Conservation (phyloP, 805 yeast species). For the Jamesozyma gamospora region DNA sequence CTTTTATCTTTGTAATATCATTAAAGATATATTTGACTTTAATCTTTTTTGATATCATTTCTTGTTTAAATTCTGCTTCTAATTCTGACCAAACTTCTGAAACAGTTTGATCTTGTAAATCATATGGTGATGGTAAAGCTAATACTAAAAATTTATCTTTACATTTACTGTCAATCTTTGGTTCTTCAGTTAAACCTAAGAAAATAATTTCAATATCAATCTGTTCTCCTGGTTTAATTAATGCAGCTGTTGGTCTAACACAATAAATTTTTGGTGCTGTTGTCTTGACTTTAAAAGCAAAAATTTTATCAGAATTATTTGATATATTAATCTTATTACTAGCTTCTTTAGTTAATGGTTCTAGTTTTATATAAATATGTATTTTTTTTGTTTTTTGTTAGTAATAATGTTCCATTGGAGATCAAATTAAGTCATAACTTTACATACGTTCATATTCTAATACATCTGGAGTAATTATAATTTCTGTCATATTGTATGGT, state of each 20-base stretch:
- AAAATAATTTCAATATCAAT: conserved; percentile 72
- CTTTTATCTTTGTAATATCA: conserved; percentile 2
- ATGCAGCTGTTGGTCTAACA: conserved; percentile 89
- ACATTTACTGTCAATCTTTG: conserved; percentile 62
- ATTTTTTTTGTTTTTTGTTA: no score
- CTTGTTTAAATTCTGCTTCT: conserved; percentile 46
- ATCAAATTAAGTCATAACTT: background rate
- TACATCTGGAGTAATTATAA: conserved; percentile 62
- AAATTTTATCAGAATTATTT: conserved; percentile 47
- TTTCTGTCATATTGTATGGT: conserved; percentile 27
- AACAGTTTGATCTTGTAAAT: conserved; percentile 45
- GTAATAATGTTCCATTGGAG: background rate
- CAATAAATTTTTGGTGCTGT: conserved; percentile 94
- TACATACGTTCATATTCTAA: conserved; percentile 69
- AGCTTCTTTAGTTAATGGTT: conserved; percentile 63
- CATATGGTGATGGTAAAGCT: conserved; percentile 63
- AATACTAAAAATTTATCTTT: conserved; percentile 89
- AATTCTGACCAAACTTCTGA: conserved; percentile 66
- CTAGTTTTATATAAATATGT: no score
- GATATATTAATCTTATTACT: conserved; percentile 44
- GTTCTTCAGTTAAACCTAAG: conserved; percentile 72
- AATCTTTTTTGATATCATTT: conserved; percentile 52
- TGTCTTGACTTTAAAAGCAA: conserved; percentile 93
- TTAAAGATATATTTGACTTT: conserved; percentile 41
- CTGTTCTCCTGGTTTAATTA: conserved; percentile 62